Percentiles rank a stretch among this genome's conserved stretches.
Conservation (phyloP, 2,329 filamentous ascomycete genomes). For the Gaeumannomyces sp. region DNA sequence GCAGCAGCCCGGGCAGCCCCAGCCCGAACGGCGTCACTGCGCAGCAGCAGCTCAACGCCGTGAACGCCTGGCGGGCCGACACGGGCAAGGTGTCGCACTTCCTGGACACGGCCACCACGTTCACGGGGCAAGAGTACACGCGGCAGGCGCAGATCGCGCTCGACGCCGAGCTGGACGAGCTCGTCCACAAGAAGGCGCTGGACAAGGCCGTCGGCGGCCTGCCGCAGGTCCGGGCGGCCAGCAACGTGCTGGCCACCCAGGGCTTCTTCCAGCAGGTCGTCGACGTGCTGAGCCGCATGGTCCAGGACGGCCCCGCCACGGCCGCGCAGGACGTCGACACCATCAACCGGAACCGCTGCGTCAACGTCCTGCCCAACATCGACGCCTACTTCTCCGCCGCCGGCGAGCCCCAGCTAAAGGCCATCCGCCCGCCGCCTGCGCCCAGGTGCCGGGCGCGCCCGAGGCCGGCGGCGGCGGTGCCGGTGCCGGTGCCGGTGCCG, state of each 20-base stretch:
- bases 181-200: slow-evolving; percentile 3
- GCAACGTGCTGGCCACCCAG: background rate
- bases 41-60: background rate
- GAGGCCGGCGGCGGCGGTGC: background rate
- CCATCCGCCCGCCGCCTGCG: slow-evolving; percentile 3
- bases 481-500: background rate
- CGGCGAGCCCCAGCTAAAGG: background rate
- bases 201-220: background rate
- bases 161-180: slow-evolving; percentile 5
- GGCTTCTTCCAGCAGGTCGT: slow-evolving; percentile 3
- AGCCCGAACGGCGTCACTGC: background rate
- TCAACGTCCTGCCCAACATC: slow-evolving; percentile 6
- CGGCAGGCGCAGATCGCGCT: slow-evolving; percentile 2
- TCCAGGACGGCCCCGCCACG: background rate
- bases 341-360: slow-evolving; percentile 6
- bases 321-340: background rate
- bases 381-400: slow-evolving; percentile 5
- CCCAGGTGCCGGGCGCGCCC: background rate
- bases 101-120: background rate
- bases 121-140: slow-evolving; percentile 4
- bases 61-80: background rate
- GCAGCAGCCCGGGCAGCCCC: background rate
- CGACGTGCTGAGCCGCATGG: slow-evolving; percentile 1
- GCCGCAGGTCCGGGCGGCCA: background rate
- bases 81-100: slow-evolving; percentile 2